Percentiles rank a stretch among this genome's conserved stretches.
These are phyloP conservation scores for Daldinia sp. DNA, from an alignment of 2,329 filamentous ascomycete species.

Conservation along the genomic window DNA sequence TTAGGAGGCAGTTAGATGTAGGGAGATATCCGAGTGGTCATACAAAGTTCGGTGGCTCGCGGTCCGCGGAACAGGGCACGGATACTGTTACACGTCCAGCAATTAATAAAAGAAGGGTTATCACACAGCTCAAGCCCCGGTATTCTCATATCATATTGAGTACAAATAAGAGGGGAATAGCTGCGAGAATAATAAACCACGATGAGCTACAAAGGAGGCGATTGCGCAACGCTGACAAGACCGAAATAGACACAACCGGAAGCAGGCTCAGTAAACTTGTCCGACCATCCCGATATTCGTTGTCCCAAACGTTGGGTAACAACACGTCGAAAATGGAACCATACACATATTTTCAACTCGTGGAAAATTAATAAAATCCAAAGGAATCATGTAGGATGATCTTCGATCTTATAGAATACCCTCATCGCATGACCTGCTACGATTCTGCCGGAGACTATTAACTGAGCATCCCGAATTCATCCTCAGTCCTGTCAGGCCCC, in stretches of 20 bases:
- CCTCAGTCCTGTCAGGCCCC: slow-evolving; percentile 21
- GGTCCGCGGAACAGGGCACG: neutral
- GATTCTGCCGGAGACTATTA: neutral
- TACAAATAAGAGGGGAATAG: neutral
- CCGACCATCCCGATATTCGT: neutral
- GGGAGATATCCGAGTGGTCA: neutral
- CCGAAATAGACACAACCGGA: neutral
- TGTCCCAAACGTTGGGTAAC: too few relatives aligned
- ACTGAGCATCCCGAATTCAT: neutral
- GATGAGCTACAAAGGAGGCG: neutral
- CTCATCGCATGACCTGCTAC: too few relatives aligned
- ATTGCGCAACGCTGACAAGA: neutral
- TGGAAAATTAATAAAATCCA: too few relatives aligned
- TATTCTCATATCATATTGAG: neutral
- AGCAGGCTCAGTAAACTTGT: neutral
- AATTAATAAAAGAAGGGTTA: too few relatives aligned
- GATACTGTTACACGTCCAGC: neutral
- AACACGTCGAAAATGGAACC: too few relatives aligned
- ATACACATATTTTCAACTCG: too few relatives aligned
- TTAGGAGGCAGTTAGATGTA: neutral
- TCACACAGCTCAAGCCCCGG: too few relatives aligned
- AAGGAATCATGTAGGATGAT: too few relatives aligned
- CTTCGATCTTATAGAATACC: too few relatives aligned
- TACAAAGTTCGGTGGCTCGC: neutral
- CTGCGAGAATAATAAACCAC: neutral